phyloP scores from a whole-genome alignment of 768 basidiomycete species.

The Phylloporus arenicola region DNA sequence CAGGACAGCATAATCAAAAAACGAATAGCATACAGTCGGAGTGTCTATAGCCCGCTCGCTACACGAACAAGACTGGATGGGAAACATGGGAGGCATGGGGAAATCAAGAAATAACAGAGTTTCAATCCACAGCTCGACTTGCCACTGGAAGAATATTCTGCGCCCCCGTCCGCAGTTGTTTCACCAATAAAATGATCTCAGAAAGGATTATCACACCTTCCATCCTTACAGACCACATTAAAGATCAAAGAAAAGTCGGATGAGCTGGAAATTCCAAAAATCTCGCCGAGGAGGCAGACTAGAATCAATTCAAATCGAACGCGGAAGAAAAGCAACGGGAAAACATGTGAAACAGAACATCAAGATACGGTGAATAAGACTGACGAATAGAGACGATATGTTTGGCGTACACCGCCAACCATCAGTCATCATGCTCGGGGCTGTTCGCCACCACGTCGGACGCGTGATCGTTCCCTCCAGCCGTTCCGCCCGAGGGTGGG shows the following conservation, averaged over 20 bases:
- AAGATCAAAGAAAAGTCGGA: constrained; percentile 29
- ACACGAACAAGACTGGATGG: background rate
- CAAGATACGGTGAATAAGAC: constrained; percentile 3
- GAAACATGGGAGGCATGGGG: background rate
- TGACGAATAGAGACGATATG: background rate
- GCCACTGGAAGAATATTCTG: constrained; percentile 19
- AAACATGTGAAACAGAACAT: constrained; percentile 12
- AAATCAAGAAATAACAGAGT: background rate
- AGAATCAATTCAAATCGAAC: constrained; percentile 21
- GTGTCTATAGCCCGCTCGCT: background rate
- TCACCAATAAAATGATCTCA: constrained; percentile 30
- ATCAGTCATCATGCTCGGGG: constrained; percentile 23
- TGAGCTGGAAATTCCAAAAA: constrained; percentile 11
- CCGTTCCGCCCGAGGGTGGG: constrained; percentile 22
- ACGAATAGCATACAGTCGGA: constrained; percentile 3
- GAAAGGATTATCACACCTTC: constrained; percentile 12
- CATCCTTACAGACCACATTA: constrained; percentile 21
- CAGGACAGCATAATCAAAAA: constrained; percentile 2
- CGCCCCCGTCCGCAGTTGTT: constrained; percentile 19
- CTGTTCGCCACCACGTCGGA: constrained; percentile 23
- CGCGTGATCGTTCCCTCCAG: constrained; percentile 23
- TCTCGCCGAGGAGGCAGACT: constrained; percentile 23
- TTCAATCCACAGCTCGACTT: constrained; percentile 3
- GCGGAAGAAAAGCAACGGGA: constrained; percentile 1
- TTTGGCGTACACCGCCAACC: background rate